These are phyloP conservation scores for Mycena rebaudengoi DNA, from an alignment of 768 basidiomycete species.

Conservation along the genomic window DNA sequence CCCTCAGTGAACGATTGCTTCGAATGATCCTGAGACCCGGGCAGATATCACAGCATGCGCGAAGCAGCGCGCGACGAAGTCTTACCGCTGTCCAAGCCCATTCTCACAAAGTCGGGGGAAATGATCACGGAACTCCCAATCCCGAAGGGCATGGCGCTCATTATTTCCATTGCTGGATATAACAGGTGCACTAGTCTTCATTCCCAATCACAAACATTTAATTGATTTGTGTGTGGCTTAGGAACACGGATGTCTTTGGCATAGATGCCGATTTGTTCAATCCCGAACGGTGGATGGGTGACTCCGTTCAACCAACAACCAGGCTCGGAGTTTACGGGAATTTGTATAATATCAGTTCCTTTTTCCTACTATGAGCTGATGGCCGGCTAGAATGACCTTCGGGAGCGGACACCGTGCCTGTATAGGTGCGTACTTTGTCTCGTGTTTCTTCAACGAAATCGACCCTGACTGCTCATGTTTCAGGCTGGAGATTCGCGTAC, in stretches of 20 bases:
- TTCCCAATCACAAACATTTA: no score
- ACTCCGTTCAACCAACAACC: conserved; percentile 44
- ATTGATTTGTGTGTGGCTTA: no score
- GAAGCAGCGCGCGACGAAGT: conserved; percentile 60
- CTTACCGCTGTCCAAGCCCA: conserved; percentile 65
- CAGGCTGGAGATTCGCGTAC: conserved; percentile 57
- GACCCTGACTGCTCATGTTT: not conserved
- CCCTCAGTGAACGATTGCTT: not conserved
- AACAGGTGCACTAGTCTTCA: conserved; percentile 49
- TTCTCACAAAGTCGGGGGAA: conserved; percentile 55
- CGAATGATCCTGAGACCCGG: not conserved
- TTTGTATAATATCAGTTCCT: conserved; percentile 42
- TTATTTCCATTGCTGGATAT: conserved; percentile 62
- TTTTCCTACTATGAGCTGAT: not conserved
- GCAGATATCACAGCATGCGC: conserved; percentile 52
- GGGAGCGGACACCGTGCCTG: conserved; percentile 57
- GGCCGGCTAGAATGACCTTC: conserved; percentile 50
- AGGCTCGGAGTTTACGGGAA: conserved; percentile 56
- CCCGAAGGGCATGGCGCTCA: conserved; percentile 58
- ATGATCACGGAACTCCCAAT: conserved; percentile 53
- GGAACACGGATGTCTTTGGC: conserved; percentile 62
- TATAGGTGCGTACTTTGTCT: conserved; percentile 31
- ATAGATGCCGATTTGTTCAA: conserved; percentile 61
- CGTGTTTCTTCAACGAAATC: not conserved
- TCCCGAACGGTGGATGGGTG: conserved; percentile 62